Conservation (phyloP, 2,329 filamentous ascomycete species). For the Biscogniauxia mediterranea region DNA sequence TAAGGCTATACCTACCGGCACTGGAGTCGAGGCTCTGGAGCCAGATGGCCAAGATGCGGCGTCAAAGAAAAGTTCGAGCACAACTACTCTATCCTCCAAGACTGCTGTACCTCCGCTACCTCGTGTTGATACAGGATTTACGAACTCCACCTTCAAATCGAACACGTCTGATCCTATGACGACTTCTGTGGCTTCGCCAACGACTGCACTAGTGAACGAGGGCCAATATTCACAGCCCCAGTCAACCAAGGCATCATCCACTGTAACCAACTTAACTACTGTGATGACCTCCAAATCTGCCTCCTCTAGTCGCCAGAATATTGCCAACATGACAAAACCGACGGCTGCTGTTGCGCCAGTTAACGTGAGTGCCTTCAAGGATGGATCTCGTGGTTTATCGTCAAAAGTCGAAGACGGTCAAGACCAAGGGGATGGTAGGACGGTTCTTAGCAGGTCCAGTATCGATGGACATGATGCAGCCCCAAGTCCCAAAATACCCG, state of each 20-base stretch:
- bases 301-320: constrained; percentile 34
- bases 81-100: constrained; percentile 41
- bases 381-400: constrained; percentile 41
- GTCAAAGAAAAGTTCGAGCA: constrained; percentile 43
- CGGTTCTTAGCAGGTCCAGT: constrained; percentile 41
- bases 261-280: constrained; percentile 44
- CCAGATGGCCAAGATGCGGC: constrained; percentile 41
- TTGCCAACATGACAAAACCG: constrained; percentile 36
- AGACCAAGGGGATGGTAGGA: constrained; percentile 37
- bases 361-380: constrained; percentile 48
- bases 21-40: constrained; percentile 28
- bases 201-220: constrained; percentile 38
- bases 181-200: constrained; percentile 38
- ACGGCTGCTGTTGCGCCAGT: constrained; percentile 46
- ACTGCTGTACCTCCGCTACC: constrained; percentile 40
- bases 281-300: constrained; percentile 40
- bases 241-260: constrained; percentile 46
- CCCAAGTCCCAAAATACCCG: constrained; percentile 35
- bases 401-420: constrained; percentile 44
- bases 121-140: constrained; percentile 40
- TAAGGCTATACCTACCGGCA: constrained; percentile 13
- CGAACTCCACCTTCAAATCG: constrained; percentile 36
- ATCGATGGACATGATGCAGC: constrained; percentile 39
- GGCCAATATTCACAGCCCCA: constrained; percentile 39
- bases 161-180: constrained; percentile 31